These are phyloP conservation scores for Chalaropsis ovoidea DNA, from an alignment of 2,329 filamentous ascomycete species.

Conservation along the genomic window DNA sequence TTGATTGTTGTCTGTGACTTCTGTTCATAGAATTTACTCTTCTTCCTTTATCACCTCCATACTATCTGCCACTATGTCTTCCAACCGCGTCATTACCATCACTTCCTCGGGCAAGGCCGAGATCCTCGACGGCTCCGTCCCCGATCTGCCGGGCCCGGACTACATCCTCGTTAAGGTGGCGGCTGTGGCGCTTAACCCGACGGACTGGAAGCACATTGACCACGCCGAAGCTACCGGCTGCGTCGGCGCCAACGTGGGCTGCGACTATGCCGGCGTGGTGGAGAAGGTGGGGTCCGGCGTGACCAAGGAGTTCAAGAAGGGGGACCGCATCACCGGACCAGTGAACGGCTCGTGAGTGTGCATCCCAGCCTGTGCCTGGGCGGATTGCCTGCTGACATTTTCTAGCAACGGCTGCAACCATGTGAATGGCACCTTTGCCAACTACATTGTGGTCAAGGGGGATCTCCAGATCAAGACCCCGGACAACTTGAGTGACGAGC, in stretches of 20 bases:
- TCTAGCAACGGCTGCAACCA: conserved; percentile 27
- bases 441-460: conserved; percentile 35
- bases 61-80: conserved; percentile 9
- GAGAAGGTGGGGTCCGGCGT: conserved; percentile 38
- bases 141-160: conserved; percentile 28
- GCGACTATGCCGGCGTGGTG: conserved; percentile 41
- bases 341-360: conserved; percentile 32
- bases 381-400: background rate
- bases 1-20: too few species aligned
- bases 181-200: conserved; percentile 35
- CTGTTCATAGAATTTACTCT: background rate
- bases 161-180: conserved; percentile 33
- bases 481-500: conserved; percentile 37
- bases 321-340: conserved; percentile 39
- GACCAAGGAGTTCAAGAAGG: conserved; percentile 37
- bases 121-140: conserved; percentile 29
- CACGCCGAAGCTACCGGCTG: conserved; percentile 27
- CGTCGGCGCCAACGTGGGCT: conserved; percentile 32
- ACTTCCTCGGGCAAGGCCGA: conserved; percentile 28
- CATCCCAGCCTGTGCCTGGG: background rate
- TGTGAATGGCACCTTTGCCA: conserved; percentile 37
- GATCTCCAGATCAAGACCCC: conserved; percentile 39
- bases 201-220: conserved; percentile 33
- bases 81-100: conserved; percentile 19
- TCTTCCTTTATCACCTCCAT: background rate